These are phyloP conservation scores for Kwoniella dejecticola DNA, from an alignment of 768 basidiomycete species.

Conservation along the genomic window DNA sequence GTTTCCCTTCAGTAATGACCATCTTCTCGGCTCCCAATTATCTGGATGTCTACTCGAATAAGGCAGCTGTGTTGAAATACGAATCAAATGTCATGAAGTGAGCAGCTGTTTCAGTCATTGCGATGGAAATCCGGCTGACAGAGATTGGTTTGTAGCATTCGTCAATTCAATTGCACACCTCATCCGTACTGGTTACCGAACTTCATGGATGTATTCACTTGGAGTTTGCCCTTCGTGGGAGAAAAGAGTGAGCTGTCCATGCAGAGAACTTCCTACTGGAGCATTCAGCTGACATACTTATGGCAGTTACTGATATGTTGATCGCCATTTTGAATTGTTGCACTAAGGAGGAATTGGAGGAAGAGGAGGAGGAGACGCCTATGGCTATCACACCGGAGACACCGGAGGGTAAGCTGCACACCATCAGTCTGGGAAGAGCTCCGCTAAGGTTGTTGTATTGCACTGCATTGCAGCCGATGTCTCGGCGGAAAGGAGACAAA, in stretches of 20 bases:
- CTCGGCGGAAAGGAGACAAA: slow-evolving; percentile 70
- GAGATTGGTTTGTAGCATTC: slow-evolving; percentile 60
- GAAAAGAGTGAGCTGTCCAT: slow-evolving; percentile 74
- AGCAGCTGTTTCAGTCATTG: too few relatives aligned
- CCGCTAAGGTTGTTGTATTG: not conserved
- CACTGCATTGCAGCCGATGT: slow-evolving; percentile 32
- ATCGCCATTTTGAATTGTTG: slow-evolving; percentile 95
- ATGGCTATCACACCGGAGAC: slow-evolving; percentile 46
- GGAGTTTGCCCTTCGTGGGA: slow-evolving; percentile 97
- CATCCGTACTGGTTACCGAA: slow-evolving; percentile 99
- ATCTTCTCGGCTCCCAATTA: slow-evolving; percentile 99
- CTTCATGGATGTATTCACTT: slow-evolving; percentile 99
- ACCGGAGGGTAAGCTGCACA: slow-evolving; percentile 26
- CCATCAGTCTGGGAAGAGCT: not conserved
- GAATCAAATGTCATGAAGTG: slow-evolving; percentile 96
- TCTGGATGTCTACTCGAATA: slow-evolving; percentile 98
- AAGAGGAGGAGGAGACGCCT: slow-evolving; percentile 65
- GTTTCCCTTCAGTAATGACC: slow-evolving; percentile 99
- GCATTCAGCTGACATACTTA: slow-evolving; percentile 18
- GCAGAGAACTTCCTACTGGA: not conserved
- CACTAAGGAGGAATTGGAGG: slow-evolving; percentile 93
- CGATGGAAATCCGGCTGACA: too few relatives aligned
- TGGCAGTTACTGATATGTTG: slow-evolving; percentile 93
- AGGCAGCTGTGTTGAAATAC: slow-evolving; percentile 97
- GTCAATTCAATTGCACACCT: slow-evolving; percentile 91